These are phyloP conservation scores for Anthracocystis panici-leucophaei DNA, from an alignment of 1,284 basidiomycete genomes.

Conservation along the genomic window DNA sequence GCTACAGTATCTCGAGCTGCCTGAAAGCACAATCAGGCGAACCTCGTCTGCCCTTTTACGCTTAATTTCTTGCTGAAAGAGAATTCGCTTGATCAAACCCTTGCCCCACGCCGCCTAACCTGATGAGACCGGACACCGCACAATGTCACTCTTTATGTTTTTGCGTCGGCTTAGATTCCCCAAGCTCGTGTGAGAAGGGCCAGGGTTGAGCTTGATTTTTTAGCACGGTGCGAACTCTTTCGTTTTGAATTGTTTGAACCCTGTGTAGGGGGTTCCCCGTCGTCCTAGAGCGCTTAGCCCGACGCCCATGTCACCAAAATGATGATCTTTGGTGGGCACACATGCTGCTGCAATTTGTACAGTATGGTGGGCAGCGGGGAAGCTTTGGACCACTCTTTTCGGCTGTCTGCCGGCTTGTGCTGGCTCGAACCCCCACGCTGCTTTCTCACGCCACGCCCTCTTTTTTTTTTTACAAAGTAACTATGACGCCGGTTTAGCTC, in stretches of 20 bases:
- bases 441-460: background rate
- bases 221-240: background rate
- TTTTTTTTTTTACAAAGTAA: slow-evolving; percentile 1
- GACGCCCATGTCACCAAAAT: slow-evolving; percentile 26
- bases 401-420: slow-evolving; percentile 13
- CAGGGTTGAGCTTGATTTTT: slow-evolving; percentile 1
- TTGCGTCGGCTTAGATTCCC: slow-evolving; percentile 1
- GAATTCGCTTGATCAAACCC: slow-evolving; percentile 1
- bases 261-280: slow-evolving; percentile 17
- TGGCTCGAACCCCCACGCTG: background rate
- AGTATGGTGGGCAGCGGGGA: slow-evolving; percentile 20
- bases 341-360: background rate
- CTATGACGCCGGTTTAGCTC: background rate
- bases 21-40: too few species aligned
- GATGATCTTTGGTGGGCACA: background rate
- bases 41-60: background rate
- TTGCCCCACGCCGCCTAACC: slow-evolving; percentile 3
- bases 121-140: background rate
- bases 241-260: slow-evolving; percentile 4
- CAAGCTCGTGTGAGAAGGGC: slow-evolving; percentile 22
- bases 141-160: background rate
- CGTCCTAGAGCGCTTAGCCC: slow-evolving; percentile 30
- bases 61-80: background rate
- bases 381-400: slow-evolving; percentile 6
- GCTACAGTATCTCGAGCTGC: background rate